Conservation (phyloP, 1,139 yeast species). For the Pichia sp. region DNA sequence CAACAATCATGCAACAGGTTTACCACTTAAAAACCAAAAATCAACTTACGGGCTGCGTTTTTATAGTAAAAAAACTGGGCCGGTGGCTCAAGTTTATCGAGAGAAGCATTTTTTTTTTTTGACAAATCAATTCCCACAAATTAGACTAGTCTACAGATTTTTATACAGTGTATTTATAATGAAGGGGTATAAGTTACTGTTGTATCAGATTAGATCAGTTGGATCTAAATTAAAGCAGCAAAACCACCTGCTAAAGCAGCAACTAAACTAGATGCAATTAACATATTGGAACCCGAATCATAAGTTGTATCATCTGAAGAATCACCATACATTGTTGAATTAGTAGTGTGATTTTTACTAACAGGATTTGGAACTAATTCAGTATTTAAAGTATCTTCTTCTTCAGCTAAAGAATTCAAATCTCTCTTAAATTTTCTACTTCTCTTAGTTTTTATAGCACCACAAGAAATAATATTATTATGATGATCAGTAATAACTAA, state of each 20-base stretch:
- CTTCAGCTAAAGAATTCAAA: background rate
- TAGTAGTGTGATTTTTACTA: conserved; percentile 2
- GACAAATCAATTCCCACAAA: background rate
- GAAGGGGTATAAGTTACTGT: background rate
- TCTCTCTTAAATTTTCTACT: conserved; percentile 9
- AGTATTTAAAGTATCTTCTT: background rate
- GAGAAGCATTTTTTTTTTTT: background rate
- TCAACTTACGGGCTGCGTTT: background rate
- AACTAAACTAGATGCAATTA: conserved; percentile 9
- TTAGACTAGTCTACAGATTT: background rate
- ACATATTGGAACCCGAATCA: conserved; percentile 11
- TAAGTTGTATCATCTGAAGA: background rate
- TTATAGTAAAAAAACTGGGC: background rate
- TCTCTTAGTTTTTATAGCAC: conserved; percentile 24
- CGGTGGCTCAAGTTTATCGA: background rate
- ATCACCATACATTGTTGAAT: background rate
- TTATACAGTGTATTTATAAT: background rate
- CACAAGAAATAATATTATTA: conserved; percentile 50
- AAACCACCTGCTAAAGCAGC: conserved; percentile 15
- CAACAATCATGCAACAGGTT: no score
- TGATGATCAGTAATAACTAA: conserved; percentile 47
- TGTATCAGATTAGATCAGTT: background rate
- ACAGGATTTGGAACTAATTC: background rate
- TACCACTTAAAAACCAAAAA: background rate
- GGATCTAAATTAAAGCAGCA: conserved; percentile 17